Conservation (phyloP, 2,329 filamentous ascomycete species). For the Epichloe baconii region DNA sequence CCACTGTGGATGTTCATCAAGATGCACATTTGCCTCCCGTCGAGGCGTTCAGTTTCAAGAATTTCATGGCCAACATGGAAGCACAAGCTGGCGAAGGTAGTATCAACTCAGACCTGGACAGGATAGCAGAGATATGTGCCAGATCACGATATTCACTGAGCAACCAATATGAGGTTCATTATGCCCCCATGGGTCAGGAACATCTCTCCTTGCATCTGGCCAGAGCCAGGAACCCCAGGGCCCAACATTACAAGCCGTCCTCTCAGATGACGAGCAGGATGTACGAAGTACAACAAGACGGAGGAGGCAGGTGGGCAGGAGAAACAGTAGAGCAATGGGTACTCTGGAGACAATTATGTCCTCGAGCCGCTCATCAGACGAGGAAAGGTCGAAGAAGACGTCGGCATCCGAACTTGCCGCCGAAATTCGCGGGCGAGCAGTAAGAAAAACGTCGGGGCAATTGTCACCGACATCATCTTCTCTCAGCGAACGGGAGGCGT, state of each 20-base stretch:
- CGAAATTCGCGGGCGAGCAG: conserved; percentile 37
- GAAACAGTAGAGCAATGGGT: conserved; percentile 43
- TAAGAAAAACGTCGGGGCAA: conserved; percentile 22
- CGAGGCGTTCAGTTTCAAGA: conserved; percentile 52
- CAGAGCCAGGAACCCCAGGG: conserved; percentile 24
- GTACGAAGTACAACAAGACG: conserved; percentile 24
- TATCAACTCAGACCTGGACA: conserved; percentile 46
- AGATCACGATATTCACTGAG: conserved; percentile 51
- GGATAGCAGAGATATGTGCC: conserved; percentile 55
- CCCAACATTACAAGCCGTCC: conserved; percentile 44
- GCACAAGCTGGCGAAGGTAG: conserved; percentile 28
- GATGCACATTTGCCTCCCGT: conserved; percentile 43
- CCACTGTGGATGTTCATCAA: conserved; percentile 14
- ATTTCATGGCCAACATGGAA: conserved; percentile 45
- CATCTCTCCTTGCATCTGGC: conserved; percentile 28
- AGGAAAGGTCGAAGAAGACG: conserved; percentile 47
- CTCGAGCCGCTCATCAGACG: conserved; percentile 49
- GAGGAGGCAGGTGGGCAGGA: conserved; percentile 26
- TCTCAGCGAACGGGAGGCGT: conserved; percentile 16
- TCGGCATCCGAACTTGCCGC: conserved; percentile 43
- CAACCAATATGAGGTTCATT: conserved; percentile 55
- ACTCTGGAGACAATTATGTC: conserved; percentile 56
- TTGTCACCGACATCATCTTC: conserved; percentile 20
- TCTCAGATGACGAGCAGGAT: conserved; percentile 41
- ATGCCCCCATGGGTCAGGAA: conserved; percentile 48